phyloP scores from a whole-genome alignment of 1,139 yeast species.

The Pichia sorboxylosa region DNA sequence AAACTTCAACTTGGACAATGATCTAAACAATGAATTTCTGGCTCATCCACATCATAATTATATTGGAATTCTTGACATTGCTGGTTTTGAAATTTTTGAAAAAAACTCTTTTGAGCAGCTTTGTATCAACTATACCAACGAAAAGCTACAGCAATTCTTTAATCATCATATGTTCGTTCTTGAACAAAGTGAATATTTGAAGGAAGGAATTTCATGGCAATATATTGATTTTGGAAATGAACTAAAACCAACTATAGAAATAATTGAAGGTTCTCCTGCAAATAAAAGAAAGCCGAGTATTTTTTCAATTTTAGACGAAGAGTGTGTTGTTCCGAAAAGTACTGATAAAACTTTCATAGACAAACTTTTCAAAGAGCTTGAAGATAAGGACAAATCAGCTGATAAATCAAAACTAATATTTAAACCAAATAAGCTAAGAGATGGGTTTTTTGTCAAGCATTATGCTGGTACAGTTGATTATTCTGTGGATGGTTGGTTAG shows the following conservation, averaged over 20 bases:
- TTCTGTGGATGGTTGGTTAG: slow-evolving; percentile 84
- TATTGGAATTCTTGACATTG: slow-evolving; percentile 92
- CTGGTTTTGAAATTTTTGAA: slow-evolving; percentile 93
- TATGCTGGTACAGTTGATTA: slow-evolving; percentile 95
- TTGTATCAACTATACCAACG: slow-evolving; percentile 94
- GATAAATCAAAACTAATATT: slow-evolving; percentile 12
- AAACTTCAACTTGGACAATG: slow-evolving; percentile 30
- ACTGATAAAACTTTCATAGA: slow-evolving; percentile 76
- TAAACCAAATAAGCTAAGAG: slow-evolving; percentile 50
- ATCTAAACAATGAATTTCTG: slow-evolving; percentile 9
- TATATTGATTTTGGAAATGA: slow-evolving; percentile 96
- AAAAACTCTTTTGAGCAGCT: slow-evolving; percentile 90
- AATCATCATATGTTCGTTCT: slow-evolving; percentile 95
- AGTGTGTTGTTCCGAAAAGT: slow-evolving; percentile 88
- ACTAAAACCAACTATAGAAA: slow-evolving; percentile 84
- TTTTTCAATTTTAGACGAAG: slow-evolving; percentile 86
- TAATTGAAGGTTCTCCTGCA: slow-evolving; percentile 57
- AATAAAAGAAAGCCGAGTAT: slow-evolving; percentile 44
- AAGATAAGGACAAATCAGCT: slow-evolving; percentile 32
- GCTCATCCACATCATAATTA: slow-evolving; percentile 31
- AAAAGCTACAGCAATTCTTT: slow-evolving; percentile 90
- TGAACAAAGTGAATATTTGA: slow-evolving; percentile 89
- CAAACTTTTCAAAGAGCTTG: slow-evolving; percentile 58
- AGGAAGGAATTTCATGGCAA: slow-evolving; percentile 93
- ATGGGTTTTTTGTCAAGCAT: slow-evolving; percentile 74